Percentiles rank a stretch among this genome's conserved stretches.
phyloP scores from a whole-genome alignment of 2,329 filamentous ascomycete genomes.

The Tolypocladium ovalisporum region DNA sequence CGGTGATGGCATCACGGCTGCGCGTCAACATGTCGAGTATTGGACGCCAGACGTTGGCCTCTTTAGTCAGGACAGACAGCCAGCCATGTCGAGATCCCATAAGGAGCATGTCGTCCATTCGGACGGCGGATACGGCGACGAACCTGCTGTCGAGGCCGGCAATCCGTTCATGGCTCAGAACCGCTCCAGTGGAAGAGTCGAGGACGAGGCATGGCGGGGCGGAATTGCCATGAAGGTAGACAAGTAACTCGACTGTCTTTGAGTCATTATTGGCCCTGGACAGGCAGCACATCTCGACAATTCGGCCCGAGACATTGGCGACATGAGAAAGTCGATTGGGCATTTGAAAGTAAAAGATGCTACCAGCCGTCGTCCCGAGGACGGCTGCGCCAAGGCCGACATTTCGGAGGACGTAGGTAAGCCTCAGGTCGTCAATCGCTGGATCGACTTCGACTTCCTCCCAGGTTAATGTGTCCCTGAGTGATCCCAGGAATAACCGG shows the following conservation, averaged over 20 bases:
- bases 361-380: slow-evolving; percentile 37
- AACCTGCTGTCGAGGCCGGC: slow-evolving; percentile 35
- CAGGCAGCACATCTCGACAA: slow-evolving; percentile 39
- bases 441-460: slow-evolving; percentile 24
- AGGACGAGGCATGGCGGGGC: slow-evolving; percentile 32
- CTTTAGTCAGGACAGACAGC: slow-evolving; percentile 23
- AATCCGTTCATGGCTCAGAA: slow-evolving; percentile 19
- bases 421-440: slow-evolving; percentile 26
- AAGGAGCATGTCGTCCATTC: slow-evolving; percentile 30
- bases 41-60: slow-evolving; percentile 14
- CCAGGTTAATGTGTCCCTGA: slow-evolving; percentile 28
- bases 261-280: slow-evolving; percentile 1
- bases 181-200: slow-evolving; percentile 15
- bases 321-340: slow-evolving; percentile 20
- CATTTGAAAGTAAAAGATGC: slow-evolving; percentile 32
- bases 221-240: slow-evolving; percentile 34
- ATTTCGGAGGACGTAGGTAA: slow-evolving; percentile 35
- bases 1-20: slow-evolving; percentile 56
- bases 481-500: slow-evolving; percentile 37
- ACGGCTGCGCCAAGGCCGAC: slow-evolving; percentile 28
- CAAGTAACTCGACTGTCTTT: slow-evolving; percentile 22
- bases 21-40: slow-evolving; percentile 26
- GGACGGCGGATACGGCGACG: slow-evolving; percentile 34
- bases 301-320: slow-evolving; percentile 31
- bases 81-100: slow-evolving; percentile 44